Conservation (phyloP, 352 stramenopile genomes). For the Pythium periplocum region DNA sequence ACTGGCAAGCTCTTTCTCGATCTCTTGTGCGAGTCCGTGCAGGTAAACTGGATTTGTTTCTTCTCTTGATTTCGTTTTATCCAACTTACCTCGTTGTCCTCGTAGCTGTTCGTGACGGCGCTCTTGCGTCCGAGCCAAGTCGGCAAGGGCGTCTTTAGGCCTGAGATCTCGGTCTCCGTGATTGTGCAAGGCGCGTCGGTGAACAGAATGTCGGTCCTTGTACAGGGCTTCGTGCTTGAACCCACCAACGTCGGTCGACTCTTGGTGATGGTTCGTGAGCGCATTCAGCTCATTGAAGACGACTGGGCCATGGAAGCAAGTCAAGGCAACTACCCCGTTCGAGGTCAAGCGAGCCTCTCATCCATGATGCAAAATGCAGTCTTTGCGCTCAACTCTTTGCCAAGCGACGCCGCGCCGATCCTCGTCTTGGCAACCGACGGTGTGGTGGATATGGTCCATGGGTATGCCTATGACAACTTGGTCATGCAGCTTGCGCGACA, state of each 20-base stretch:
- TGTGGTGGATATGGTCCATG: conserved; percentile 73
- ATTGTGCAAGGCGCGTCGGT: conserved; percentile 75
- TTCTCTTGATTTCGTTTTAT: background rate
- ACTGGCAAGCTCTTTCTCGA: conserved; percentile 76
- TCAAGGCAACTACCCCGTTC: conserved; percentile 10
- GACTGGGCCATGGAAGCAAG: conserved; percentile 57
- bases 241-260: conserved; percentile 45
- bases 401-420: conserved; percentile 61
- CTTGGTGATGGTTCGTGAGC: conserved; percentile 64
- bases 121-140: conserved; percentile 58
- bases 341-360: conserved; percentile 47
- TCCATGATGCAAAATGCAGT: conserved; percentile 83
- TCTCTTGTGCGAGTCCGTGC: conserved; percentile 71
- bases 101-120: conserved; percentile 68
- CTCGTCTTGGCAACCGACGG: conserved; percentile 84
- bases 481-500: conserved; percentile 87
- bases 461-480: conserved; percentile 80
- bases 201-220: conserved; percentile 75
- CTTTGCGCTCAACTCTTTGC: conserved; percentile 84
- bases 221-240: conserved; percentile 77
- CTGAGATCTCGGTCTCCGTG: conserved; percentile 76
- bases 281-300: conserved; percentile 78
- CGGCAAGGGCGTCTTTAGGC: conserved; percentile 35
- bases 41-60: conserved; percentile 21
- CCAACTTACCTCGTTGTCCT: background rate